Percentiles rank a stretch among this genome's conserved stretches.
phyloP scores from a whole-genome alignment of 164 flowering plant genomes.

The Brasenia schreberi region DNA sequence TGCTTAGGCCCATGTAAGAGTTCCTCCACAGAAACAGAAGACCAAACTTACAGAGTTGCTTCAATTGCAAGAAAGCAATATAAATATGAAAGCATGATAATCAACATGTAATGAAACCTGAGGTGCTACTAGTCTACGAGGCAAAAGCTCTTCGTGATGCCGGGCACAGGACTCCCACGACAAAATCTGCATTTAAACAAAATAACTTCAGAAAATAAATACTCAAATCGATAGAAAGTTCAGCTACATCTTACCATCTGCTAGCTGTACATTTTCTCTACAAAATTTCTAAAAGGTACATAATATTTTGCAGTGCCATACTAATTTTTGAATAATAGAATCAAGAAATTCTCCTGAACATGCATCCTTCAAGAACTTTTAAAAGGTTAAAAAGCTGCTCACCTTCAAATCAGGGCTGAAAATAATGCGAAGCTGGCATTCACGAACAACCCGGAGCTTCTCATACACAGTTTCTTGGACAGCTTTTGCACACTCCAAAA shows the following conservation, averaged over 20 bases:
- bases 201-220: background rate
- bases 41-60: background rate
- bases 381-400: background rate
- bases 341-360: no score
- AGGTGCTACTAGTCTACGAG: conserved; percentile 77
- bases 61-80: background rate
- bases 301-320: no score
- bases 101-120: conserved; percentile 38
- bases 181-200: conserved; percentile 40
- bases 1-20: no score
- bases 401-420: conserved; percentile 87
- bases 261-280: background rate
- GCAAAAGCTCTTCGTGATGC: conserved; percentile 92
- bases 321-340: no score
- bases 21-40: no score
- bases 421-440: conserved; percentile 84
- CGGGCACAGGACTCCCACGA: conserved; percentile 97
- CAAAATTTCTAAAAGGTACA: no score
- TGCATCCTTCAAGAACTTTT: no score
- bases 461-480: conserved; percentile 95
- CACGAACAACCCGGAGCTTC: conserved; percentile 89
- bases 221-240: background rate
- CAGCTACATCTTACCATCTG: background rate
- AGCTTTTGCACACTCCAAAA: conserved; percentile 88
- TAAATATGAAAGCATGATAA: background rate